phyloP scores from a whole-genome alignment of 148 eudicot species.

The Rhododendron kiyosumense region DNA sequence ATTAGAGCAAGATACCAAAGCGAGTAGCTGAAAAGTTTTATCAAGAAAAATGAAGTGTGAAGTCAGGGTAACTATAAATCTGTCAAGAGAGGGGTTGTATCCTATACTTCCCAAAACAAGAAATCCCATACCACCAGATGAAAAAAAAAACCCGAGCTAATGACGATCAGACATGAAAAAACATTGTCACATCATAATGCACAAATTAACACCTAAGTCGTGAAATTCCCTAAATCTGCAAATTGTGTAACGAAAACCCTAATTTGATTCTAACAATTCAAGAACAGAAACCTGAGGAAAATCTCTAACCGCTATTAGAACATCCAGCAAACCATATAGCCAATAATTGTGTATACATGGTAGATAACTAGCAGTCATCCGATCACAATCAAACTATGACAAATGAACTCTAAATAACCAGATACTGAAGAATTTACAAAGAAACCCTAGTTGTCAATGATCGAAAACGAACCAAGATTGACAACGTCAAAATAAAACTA shows the following conservation, averaged over 20 bases:
- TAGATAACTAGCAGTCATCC: neutral
- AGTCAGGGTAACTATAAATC: neutral
- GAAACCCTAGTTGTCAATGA: too few relatives aligned
- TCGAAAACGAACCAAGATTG: too few relatives aligned
- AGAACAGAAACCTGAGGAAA: neutral
- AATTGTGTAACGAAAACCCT: neutral
- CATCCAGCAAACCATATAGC: neutral
- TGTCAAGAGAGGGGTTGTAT: neutral
- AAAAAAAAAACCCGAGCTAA: neutral
- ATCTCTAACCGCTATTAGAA: too few relatives aligned
- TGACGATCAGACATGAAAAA: neutral
- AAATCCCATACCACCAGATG: neutral
- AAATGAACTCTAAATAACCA: neutral
- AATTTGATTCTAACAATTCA: neutral
- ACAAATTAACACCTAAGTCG: neutral
- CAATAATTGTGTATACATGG: neutral
- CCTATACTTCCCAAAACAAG: neutral
- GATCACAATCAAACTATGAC: neutral
- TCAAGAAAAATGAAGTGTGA: neutral
- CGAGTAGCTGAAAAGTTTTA: too few relatives aligned
- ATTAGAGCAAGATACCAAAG: too few relatives aligned
- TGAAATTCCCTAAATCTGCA: neutral
- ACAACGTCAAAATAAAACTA: too few relatives aligned
- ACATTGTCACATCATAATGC: neutral
- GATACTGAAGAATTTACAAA: constrained; percentile 2